These are phyloP conservation scores for Fomitopsis pulvina DNA, from an alignment of 768 basidiomycete genomes.

Conservation along the genomic window DNA sequence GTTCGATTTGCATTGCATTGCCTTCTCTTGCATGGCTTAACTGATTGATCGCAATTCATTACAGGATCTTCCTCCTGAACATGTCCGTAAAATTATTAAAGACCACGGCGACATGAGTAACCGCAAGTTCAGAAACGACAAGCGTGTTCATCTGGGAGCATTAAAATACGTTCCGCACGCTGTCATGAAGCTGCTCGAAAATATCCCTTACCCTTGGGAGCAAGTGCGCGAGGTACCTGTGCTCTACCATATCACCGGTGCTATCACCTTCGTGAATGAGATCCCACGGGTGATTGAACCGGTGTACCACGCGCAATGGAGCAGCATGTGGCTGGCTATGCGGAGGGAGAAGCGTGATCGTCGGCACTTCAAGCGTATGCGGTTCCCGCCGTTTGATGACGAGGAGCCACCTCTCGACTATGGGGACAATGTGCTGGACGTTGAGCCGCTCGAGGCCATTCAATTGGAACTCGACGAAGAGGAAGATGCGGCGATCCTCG, in stretches of 20 bases:
- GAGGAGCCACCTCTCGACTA: conserved; percentile 99
- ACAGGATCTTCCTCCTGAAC: conserved; percentile 97
- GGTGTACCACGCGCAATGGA: conserved; percentile 98
- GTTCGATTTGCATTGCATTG: no score
- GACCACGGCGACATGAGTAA: conserved; percentile 99
- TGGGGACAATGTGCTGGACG: conserved; percentile 97
- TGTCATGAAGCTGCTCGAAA: conserved; percentile 98
- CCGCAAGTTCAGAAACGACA: conserved; percentile 98
- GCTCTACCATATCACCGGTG: conserved; percentile 97
- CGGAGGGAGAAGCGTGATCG: conserved; percentile 97
- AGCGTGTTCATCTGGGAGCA: conserved; percentile 97
- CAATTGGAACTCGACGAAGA: conserved; percentile 91
- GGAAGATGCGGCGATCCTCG: conserved; percentile 86
- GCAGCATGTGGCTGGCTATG: conserved; percentile 99
- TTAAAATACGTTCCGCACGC: conserved; percentile 99
- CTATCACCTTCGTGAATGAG: conserved; percentile 99
- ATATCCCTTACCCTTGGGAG: conserved; percentile 97
- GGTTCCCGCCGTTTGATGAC: conserved; percentile 98
- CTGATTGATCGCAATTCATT: conserved; percentile 11
- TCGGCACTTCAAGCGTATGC: conserved; percentile 99
- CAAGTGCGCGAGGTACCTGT: conserved; percentile 99
- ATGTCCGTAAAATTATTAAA: conserved; percentile 98
- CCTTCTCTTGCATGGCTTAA: not conserved
- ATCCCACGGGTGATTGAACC: conserved; percentile 96
- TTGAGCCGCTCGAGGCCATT: conserved; percentile 96